phyloP scores from a whole-genome alignment of 805 yeast genomes.

The Limtongia smithiae region DNA sequence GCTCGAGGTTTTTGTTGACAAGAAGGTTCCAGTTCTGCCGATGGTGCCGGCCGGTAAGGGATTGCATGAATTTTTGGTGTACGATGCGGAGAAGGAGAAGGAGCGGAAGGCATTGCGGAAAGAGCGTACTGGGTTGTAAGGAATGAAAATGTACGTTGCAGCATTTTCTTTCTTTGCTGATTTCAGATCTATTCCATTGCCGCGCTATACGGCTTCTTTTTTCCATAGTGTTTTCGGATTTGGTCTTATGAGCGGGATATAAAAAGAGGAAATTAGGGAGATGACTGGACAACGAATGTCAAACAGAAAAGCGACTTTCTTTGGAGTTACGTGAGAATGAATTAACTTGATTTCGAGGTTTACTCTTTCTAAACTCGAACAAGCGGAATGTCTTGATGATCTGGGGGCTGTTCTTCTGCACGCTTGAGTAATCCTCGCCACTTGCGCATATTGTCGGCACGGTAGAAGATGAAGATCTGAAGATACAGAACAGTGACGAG shows the following conservation, averaged over 20 bases:
- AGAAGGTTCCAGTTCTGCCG: slow-evolving; percentile 92
- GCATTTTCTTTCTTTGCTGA: not conserved
- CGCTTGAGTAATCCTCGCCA: slow-evolving; percentile 8
- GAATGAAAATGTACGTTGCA: not conserved
- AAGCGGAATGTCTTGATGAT: not conserved
- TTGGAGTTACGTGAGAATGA: no score
- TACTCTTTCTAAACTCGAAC: no score
- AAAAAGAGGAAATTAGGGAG: no score
- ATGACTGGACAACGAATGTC: no score
- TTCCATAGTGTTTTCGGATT: no score
- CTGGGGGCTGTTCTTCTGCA: not conserved
- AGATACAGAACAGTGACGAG: not conserved
- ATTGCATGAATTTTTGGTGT: slow-evolving; percentile 84
- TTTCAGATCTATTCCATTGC: not conserved
- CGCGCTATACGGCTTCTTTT: no score
- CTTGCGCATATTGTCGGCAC: slow-evolving; percentile 3
- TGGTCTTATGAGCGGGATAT: no score
- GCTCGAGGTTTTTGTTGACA: slow-evolving; percentile 84
- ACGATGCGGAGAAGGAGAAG: slow-evolving; percentile 76
- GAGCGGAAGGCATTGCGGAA: slow-evolving; percentile 37
- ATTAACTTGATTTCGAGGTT: no score
- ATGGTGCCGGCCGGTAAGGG: slow-evolving; percentile 98
- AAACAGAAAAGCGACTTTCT: no score
- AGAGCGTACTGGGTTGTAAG: slow-evolving; percentile 22
- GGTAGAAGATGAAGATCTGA: slow-evolving; percentile 1